Conservation (phyloP, 495 filamentous ascomycete species). For the Stereocaulon alpinum region DNA sequence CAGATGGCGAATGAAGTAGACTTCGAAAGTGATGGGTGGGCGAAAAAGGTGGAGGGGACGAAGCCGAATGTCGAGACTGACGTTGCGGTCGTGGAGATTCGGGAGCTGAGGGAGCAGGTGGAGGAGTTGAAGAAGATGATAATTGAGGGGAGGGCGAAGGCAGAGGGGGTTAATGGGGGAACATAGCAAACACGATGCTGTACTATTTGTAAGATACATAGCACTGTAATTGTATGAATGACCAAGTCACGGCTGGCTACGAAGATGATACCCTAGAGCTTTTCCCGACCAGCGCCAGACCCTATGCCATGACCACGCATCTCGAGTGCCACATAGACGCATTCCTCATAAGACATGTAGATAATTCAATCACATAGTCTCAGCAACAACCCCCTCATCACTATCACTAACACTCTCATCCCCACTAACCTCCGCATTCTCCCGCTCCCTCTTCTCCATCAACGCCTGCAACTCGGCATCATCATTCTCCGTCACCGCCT, state of each 20-base stretch:
- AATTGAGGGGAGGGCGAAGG: conserved; percentile 27
- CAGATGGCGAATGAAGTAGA: conserved; percentile 61
- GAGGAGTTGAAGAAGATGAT: conserved; percentile 54
- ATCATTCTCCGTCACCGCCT: conserved; percentile 96
- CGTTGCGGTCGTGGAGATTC: conserved; percentile 54
- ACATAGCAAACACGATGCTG: neutral
- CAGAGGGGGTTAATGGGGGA: conserved; percentile 9
- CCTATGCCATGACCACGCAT: too few relatives aligned
- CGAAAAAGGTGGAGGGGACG: conserved; percentile 57
- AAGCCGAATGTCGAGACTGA: conserved; percentile 72
- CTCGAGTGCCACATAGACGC: too few relatives aligned
- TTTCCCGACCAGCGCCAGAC: too few relatives aligned
- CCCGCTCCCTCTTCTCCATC: conserved; percentile 98
- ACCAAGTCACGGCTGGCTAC: too few relatives aligned
- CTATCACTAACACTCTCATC: conserved; percentile 91
- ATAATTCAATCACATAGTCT: conserved; percentile 19
- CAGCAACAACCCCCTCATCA: conserved; percentile 52
- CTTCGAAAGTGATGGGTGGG: conserved; percentile 73
- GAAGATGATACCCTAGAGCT: too few relatives aligned
- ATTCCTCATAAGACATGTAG: too few relatives aligned
- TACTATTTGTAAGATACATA: neutral
- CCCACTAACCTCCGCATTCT: conserved; percentile 93
- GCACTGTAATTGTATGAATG: neutral
- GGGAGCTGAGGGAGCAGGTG: conserved; percentile 58
- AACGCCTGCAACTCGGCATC: conserved; percentile 92